phyloP scores from a whole-genome alignment of 2,329 filamentous ascomycete genomes.

The Calonectria hongkongensis region DNA sequence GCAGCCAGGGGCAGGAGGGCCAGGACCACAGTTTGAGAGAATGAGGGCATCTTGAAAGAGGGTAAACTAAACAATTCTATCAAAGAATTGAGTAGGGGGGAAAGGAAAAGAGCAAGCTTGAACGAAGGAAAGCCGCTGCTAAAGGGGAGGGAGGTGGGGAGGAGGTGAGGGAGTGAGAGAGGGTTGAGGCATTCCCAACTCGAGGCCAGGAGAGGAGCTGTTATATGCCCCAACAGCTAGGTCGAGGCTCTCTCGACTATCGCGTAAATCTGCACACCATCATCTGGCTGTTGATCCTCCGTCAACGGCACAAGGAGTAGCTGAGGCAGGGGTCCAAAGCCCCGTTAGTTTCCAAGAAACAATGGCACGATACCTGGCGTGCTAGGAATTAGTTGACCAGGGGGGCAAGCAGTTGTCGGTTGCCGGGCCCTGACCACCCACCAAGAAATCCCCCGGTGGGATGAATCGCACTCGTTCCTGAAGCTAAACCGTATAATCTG shows the following conservation, averaged over 20 bases:
- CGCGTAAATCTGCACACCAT: conserved; percentile 15
- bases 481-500: conserved; percentile 9
- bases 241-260: conserved; percentile 1
- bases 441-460: conserved; percentile 33
- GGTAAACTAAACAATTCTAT: conserved; percentile 30
- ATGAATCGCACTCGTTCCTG: conserved; percentile 8
- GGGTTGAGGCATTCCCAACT: conserved; percentile 7
- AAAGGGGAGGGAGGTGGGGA: conserved; percentile 41
- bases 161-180: conserved; percentile 27
- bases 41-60: conserved; percentile 45
- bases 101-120: conserved; percentile 11
- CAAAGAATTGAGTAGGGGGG: conserved; percentile 38
- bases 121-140: conserved; percentile 41
- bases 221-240: conserved; percentile 27
- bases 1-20: conserved; percentile 49
- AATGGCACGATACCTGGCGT: conserved; percentile 16
- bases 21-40: conserved; percentile 46
- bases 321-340: conserved; percentile 7
- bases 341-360: conserved; percentile 18
- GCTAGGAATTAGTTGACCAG: background rate
- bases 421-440: background rate
- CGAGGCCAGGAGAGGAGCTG: background rate
- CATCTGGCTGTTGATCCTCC: background rate
- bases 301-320: conserved; percentile 32
- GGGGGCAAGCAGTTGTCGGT: background rate